These are phyloP conservation scores for Mediolabrus comicus DNA, from an alignment of 108 stramenopile species.

Conservation along the genomic window DNA sequence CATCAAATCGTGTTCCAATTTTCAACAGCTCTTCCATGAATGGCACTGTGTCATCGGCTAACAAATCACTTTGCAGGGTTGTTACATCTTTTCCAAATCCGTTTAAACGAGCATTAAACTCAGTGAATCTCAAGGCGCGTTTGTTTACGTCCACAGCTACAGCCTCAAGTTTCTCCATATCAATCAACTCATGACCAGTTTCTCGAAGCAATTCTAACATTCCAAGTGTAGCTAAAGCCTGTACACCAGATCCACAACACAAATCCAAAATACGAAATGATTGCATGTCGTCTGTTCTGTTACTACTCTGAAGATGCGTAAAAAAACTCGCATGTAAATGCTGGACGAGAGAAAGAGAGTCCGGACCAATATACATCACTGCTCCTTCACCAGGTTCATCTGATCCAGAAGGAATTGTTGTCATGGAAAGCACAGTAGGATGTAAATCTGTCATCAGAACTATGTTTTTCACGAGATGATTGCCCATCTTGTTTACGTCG, in stretches of 20 bases:
- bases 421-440: slow-evolving; percentile 61
- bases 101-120: slow-evolving; percentile 70
- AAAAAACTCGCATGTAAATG: slow-evolving; percentile 50
- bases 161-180: slow-evolving; percentile 5
- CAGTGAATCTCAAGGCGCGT: slow-evolving; percentile 62
- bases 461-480: slow-evolving; percentile 8
- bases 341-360: slow-evolving; percentile 74
- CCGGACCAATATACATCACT: slow-evolving; percentile 89
- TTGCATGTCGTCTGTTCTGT: not conserved
- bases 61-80: slow-evolving; percentile 38
- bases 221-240: slow-evolving; percentile 55
- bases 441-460: slow-evolving; percentile 77
- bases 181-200: not conserved
- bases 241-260: slow-evolving; percentile 76
- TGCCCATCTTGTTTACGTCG: not conserved
- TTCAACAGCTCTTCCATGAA: not conserved
- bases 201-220: slow-evolving; percentile 23
- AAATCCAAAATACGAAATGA: slow-evolving; percentile 54
- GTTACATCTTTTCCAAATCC: slow-evolving; percentile 27
- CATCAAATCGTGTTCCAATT: slow-evolving; percentile 37
- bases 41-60: slow-evolving; percentile 8
- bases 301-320: not conserved
- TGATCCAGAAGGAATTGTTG: slow-evolving; percentile 26
- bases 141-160: slow-evolving; percentile 68
- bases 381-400: slow-evolving; percentile 33